Conservation (phyloP, 2,329 filamentous ascomycete species). For the Tolypocladium pustulatum region DNA sequence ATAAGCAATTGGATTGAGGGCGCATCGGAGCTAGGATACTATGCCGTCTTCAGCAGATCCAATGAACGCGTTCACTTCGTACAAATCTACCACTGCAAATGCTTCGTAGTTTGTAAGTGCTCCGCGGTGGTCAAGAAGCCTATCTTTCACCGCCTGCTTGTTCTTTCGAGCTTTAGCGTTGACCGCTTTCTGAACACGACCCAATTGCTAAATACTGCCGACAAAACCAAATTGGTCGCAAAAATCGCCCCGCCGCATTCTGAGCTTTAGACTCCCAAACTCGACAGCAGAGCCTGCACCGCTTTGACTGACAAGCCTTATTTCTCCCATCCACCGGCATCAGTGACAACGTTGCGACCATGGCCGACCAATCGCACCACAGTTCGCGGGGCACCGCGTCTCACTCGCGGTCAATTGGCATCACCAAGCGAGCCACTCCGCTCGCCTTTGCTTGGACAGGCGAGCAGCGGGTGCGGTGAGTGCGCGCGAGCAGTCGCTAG, state of each 20-base stretch:
- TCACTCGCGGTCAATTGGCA: slow-evolving; percentile 25
- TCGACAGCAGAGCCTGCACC: background rate
- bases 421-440: slow-evolving; percentile 28
- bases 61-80: background rate
- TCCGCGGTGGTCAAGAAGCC: background rate
- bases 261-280: background rate
- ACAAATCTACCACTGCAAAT: background rate
- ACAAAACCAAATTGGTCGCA: background rate
- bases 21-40: background rate
- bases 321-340: background rate
- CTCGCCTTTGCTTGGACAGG: slow-evolving; percentile 26
- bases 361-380: slow-evolving; percentile 21
- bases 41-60: background rate
- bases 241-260: background rate
- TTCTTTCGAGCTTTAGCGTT: rapidly evolving
- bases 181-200: background rate
- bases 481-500: background rate
- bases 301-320: background rate
- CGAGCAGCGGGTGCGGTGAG: slow-evolving; percentile 27
- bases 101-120: background rate
- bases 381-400: slow-evolving; percentile 19
- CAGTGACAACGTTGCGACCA: slow-evolving; percentile 4
- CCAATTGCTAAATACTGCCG: background rate
- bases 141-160: background rate
- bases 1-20: background rate